Evolutionary conservation across 2,329 filamentous ascomycete genomes (phyloP).

Genomic region (Exophiala sideris): DNA sequence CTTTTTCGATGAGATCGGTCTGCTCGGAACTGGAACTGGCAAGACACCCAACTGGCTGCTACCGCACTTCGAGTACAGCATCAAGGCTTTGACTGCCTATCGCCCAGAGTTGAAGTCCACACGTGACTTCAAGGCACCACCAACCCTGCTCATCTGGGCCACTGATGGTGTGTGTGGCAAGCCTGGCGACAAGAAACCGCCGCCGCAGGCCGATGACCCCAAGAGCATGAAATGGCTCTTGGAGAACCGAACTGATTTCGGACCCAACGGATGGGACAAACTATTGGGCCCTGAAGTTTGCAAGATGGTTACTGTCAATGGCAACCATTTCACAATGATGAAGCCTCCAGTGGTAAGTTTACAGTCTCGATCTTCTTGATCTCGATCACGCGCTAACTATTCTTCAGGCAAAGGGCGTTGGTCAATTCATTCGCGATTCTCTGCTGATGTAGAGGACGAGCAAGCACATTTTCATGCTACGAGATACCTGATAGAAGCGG

Average conservation of each 20-base stretch:
- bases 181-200: conserved; percentile 39
- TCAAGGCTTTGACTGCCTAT: conserved; percentile 48
- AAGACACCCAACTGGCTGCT: conserved; percentile 49
- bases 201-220: conserved; percentile 42
- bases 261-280: conserved; percentile 47
- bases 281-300: conserved; percentile 40
- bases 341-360: conserved; percentile 31
- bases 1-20: conserved; percentile 47
- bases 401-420: conserved; percentile 28
- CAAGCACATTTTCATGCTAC: not conserved
- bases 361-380: not conserved
- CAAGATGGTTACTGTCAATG: conserved; percentile 32
- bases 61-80: conserved; percentile 51
- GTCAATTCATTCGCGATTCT: conserved; percentile 28
- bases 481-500: conserved; percentile 17
- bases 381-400: conserved; percentile 11
- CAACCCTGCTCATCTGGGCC: conserved; percentile 48
- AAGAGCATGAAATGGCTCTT: conserved; percentile 50
- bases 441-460: conserved; percentile 13
- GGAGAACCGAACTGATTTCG: conserved; percentile 47
- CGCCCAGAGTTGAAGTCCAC: conserved; percentile 29
- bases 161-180: conserved; percentile 47
- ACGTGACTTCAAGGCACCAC: conserved; percentile 37
- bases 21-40: conserved; percentile 46
- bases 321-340: conserved; percentile 44